Percentiles rank a stretch among this genome's conserved stretches.
These are phyloP conservation scores for Colletotrichum abscissum DNA, from an alignment of 2,329 filamentous ascomycete species.

Conservation along the genomic window DNA sequence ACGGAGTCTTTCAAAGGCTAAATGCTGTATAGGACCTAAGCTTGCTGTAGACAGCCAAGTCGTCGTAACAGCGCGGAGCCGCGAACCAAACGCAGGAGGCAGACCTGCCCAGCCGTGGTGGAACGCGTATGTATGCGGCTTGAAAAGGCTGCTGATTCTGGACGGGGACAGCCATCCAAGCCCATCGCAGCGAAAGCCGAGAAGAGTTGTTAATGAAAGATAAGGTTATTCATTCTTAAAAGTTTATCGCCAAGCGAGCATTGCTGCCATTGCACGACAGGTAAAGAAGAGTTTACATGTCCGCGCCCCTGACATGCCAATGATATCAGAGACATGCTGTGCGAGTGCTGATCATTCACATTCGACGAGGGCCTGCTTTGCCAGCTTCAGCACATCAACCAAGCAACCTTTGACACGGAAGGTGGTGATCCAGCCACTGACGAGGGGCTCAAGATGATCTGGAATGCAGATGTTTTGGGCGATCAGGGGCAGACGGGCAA, in stretches of 20 bases:
- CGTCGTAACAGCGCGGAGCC: neutral
- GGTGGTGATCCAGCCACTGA: neutral
- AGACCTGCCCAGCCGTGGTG: neutral
- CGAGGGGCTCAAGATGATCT: neutral
- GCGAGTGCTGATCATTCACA: neutral
- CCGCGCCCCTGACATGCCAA: constrained; percentile 4
- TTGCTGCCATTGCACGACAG: neutral
- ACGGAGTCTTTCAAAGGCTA: no score
- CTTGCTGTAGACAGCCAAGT: neutral
- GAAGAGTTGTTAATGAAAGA: neutral
- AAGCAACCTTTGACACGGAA: neutral
- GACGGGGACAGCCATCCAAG: neutral
- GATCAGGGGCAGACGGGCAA: neutral
- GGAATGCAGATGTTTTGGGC: constrained; percentile 1
- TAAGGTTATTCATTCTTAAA: neutral
- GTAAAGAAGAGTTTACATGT: neutral
- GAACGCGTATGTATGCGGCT: neutral
- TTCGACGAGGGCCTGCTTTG: neutral
- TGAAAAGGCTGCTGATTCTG: no score
- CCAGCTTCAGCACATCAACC: neutral
- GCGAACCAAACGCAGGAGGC: neutral
- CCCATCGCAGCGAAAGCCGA: neutral
- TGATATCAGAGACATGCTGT: neutral
- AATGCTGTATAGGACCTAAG: no score
- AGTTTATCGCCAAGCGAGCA: neutral